Evolutionary conservation across 768 basidiomycete genomes (phyloP).

Genomic region (Auriscalpium orientale): DNA sequence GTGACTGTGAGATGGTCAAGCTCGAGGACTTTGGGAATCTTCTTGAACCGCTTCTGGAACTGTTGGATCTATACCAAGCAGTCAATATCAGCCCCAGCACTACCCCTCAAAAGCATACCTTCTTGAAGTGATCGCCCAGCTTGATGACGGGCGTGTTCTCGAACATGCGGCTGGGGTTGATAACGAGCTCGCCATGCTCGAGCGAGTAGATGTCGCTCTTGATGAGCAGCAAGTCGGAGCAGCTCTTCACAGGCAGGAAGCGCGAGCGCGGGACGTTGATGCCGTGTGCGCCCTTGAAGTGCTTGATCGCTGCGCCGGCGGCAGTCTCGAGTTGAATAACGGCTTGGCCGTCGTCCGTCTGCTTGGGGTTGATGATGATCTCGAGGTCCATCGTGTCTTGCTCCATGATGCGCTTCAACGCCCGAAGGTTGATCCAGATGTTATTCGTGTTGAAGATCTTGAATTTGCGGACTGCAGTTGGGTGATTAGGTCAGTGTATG

Average conservation of each 20-base stretch:
- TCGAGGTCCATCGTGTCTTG: constrained; percentile 63
- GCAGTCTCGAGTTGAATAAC: constrained; percentile 77
- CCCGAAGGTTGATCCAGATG: constrained; percentile 47
- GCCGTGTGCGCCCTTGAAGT: constrained; percentile 58
- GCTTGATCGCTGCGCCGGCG: constrained; percentile 69
- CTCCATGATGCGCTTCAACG: constrained; percentile 72
- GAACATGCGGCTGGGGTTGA: constrained; percentile 54
- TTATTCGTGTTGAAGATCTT: constrained; percentile 77
- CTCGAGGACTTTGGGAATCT: constrained; percentile 66
- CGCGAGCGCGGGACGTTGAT: constrained; percentile 68
- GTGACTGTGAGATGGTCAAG: constrained; percentile 70
- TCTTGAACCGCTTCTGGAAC: constrained; percentile 72
- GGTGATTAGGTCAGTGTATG: no score
- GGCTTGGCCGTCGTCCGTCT: constrained; percentile 58
- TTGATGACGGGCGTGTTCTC: constrained; percentile 65
- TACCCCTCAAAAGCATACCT: constrained; percentile 29
- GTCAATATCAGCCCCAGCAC: not conserved
- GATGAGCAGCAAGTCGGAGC: constrained; percentile 58
- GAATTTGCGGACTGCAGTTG: constrained; percentile 53
- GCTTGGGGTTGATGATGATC: constrained; percentile 73
- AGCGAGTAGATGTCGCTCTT: constrained; percentile 66
- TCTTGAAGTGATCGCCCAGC: constrained; percentile 73
- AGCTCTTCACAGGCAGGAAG: constrained; percentile 61
- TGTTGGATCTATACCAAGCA: constrained; percentile 33
- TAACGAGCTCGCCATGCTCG: constrained; percentile 59